Evolutionary conservation across 441 rosid species (phyloP).

Genomic region (Pelargonium australe): DNA sequence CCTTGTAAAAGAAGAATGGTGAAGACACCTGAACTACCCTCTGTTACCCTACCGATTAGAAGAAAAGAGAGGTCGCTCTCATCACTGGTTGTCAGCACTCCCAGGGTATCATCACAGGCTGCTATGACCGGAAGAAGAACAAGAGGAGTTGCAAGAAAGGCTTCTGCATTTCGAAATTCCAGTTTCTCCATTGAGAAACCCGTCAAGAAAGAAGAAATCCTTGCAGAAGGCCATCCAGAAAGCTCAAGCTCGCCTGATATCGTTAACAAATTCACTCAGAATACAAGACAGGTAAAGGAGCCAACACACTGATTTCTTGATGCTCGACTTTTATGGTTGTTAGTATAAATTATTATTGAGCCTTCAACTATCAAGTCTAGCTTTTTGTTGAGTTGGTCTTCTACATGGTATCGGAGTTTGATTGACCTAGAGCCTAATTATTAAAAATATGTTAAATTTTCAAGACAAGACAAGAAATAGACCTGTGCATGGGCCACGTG

Average conservation of each 20-base stretch:
- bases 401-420: too few relatives aligned
- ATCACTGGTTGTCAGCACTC: slow-evolving; percentile 57
- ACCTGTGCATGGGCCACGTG: too few relatives aligned
- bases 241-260: slow-evolving; percentile 54
- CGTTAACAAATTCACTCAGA: slow-evolving; percentile 38
- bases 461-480: too few relatives aligned
- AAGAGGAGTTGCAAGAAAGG: slow-evolving; percentile 33
- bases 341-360: too few relatives aligned
- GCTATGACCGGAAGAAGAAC: slow-evolving; percentile 49
- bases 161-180: slow-evolving; percentile 35
- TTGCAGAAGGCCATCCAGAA: slow-evolving; percentile 38
- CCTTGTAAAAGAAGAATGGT: slow-evolving; percentile 42
- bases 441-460: too few relatives aligned
- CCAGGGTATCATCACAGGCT: slow-evolving; percentile 47
- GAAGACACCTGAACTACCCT: slow-evolving; percentile 35
- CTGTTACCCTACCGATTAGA: slow-evolving; percentile 40
- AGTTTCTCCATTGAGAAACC: slow-evolving; percentile 35
- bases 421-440: too few relatives aligned
- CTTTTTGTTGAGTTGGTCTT: too few relatives aligned
- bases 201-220: slow-evolving; percentile 49
- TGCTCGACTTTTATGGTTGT: too few relatives aligned
- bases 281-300: slow-evolving; percentile 19
- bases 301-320: background rate
- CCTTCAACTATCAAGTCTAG: too few relatives aligned
- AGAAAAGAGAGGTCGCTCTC: slow-evolving; percentile 76